A percentile compares a stretch with the other conserved stretches of the same genome.
Conservation (phyloP, 2,329 filamentous ascomycete genomes). For the Colletotrichum endophyticum region DNA sequence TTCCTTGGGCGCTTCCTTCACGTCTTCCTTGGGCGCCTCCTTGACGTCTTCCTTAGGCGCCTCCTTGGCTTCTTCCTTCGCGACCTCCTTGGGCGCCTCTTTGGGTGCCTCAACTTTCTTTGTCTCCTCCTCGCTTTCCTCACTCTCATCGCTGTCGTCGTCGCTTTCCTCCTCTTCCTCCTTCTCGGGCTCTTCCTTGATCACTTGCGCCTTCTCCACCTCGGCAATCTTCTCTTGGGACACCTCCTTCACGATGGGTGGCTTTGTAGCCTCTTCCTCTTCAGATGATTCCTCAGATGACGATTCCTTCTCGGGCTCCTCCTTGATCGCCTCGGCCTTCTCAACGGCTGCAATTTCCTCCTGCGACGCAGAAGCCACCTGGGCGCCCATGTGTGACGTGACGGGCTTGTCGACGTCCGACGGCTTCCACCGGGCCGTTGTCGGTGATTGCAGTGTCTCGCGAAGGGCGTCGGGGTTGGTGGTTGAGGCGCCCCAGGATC, state of each 20-base stretch:
- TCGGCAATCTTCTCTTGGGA: constrained; percentile 27
- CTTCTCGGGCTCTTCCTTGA: constrained; percentile 31
- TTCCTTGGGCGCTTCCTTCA: too few relatives aligned
- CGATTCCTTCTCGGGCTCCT: constrained; percentile 41
- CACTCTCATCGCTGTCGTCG: constrained; percentile 27
- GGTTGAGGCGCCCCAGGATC: constrained; percentile 41
- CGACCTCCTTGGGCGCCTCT: constrained; percentile 6
- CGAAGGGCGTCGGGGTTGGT: constrained; percentile 26
- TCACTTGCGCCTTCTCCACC: constrained; percentile 30
- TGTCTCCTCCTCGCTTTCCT: constrained; percentile 23
- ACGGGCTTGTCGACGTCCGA: constrained; percentile 23
- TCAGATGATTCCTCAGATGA: constrained; percentile 33
- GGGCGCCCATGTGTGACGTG: constrained; percentile 36
- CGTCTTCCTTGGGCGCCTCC: background rate
- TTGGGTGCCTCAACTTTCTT: constrained; percentile 21
- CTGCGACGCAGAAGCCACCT: constrained; percentile 34
- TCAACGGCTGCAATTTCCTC: constrained; percentile 45
- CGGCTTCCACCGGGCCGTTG: constrained; percentile 45
- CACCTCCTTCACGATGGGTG: constrained; percentile 24
- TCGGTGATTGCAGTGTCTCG: constrained; percentile 47
- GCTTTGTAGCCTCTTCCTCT: constrained; percentile 26
- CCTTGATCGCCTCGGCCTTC: constrained; percentile 42
- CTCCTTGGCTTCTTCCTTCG: background rate
- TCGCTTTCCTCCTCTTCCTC: constrained; percentile 33
- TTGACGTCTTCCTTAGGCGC: background rate